phyloP scores from a whole-genome alignment of 345 rosid genomes.

The Salix purpurea region DNA sequence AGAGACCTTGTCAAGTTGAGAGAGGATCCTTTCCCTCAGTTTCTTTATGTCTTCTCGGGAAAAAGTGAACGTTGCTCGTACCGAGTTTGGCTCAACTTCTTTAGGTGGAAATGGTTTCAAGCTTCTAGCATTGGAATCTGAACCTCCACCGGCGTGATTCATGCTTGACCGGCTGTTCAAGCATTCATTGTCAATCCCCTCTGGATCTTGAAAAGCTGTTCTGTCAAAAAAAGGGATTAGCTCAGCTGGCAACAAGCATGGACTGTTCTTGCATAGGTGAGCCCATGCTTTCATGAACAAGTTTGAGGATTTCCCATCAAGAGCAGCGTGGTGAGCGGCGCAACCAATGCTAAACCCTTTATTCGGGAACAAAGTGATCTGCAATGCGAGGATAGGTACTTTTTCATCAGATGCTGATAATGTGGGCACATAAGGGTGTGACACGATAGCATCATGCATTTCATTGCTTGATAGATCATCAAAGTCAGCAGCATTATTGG shows the following conservation, averaged over 20 bases:
- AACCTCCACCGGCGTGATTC: not conserved
- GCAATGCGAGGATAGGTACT: constrained; percentile 7
- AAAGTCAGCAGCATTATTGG: not conserved
- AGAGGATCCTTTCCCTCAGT: constrained; percentile 21
- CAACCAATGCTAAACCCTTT: constrained; percentile 18
- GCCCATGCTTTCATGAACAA: constrained; percentile 19
- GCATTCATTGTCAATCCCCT: not conserved
- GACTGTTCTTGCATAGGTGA: not conserved
- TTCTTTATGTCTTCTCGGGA: constrained; percentile 21
- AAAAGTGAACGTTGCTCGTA: constrained; percentile 32
- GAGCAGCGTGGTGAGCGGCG: constrained; percentile 10
- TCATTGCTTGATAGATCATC: not conserved
- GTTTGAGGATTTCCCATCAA: constrained; percentile 8
- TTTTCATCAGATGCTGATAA: constrained; percentile 1
- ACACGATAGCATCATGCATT: not conserved
- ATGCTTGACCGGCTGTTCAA: not conserved
- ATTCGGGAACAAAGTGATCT: constrained; percentile 14
- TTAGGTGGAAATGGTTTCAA: not conserved
- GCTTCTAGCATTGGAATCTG: not conserved
- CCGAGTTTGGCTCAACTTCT: not conserved
- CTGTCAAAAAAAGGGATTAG: not conserved
- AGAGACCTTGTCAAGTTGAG: too few species aligned
- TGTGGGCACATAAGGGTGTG: constrained; percentile 3
- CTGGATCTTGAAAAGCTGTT: not conserved
- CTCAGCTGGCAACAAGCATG: not conserved